Evolutionary conservation across 768 basidiomycete species (phyloP), one percentile per base, ranked within the genome.

Genomic region (Suillus subluteus): DNA sequence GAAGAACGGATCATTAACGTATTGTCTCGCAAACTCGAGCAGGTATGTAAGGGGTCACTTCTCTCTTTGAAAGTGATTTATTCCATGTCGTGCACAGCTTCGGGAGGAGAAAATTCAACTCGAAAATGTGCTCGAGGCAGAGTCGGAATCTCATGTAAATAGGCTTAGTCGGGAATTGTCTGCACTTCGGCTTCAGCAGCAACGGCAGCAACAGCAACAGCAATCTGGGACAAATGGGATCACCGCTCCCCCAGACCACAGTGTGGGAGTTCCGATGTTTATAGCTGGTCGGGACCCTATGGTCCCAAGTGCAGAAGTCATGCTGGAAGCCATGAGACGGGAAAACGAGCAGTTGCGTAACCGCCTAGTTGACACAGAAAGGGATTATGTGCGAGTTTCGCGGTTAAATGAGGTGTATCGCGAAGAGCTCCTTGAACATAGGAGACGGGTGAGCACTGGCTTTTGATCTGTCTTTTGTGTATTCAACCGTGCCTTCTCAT

Each of bases 1-100:
- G 92, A 95, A 78, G 94, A 95, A 75, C 87, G 92, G 55, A 94
- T 95, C 64, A 91, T 93, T 69, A 94, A 94, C 67, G 82, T 91
- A 8, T 80, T 95, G 64, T 94, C 91, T 35, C 83, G 92, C 70
- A 95, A 95, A 75, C 82, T 95, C 62, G 92, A 95, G 79, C 85
- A 91, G 88, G 94, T 91, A 66, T 63, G 26, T 30, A 62, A 58
- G 56, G 26, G 6, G 44, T 21, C 38, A 56, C 62, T 70, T 44
- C 40, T 54, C 35, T 43, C n/a, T 56, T 23, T 37, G 21, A 54
- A 43, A 52, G 67, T 58, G 37, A 59, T 50, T 48, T 26, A 48
- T 58, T 44, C 56, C 58, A 56, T 26, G 41, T 64, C n/a, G 40
- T 30, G 67, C 30, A 23, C 65, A 94, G 93, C 84, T 95, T 59